phyloP scores from a whole-genome alignment of 495 filamentous ascomycete genomes.

The Letharia lupina region DNA sequence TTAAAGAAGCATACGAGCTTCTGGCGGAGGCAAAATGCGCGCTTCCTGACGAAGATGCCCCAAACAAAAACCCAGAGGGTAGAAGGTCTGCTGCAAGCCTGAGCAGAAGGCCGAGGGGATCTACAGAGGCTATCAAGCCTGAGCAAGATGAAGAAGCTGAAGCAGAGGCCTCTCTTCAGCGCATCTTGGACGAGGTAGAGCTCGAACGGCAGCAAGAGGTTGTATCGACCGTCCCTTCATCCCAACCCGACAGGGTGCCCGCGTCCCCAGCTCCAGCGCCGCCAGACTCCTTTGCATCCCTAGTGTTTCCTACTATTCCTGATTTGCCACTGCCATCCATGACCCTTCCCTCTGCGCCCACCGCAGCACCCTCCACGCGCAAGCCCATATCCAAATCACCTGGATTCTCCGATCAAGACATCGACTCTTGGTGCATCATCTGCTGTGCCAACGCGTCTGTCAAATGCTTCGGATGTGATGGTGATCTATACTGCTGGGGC shows the following conservation, averaged over 20 bases:
- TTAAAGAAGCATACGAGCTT: slow-evolving; percentile 26
- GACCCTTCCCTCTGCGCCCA: slow-evolving; percentile 19
- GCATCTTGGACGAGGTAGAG: slow-evolving; percentile 23
- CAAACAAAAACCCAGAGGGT: not conserved
- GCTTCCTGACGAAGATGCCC: slow-evolving; percentile 1
- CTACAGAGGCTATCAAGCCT: not conserved
- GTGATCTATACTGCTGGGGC: slow-evolving; percentile 54
- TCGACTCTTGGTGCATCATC: slow-evolving; percentile 61
- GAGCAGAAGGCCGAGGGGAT: not conserved
- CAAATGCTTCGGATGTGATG: slow-evolving; percentile 54
- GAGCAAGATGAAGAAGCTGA: slow-evolving; percentile 23
- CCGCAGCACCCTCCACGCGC: slow-evolving; percentile 12
- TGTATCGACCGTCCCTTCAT: not conserved
- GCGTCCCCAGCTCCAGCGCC: slow-evolving; percentile 2
- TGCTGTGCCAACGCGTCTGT: slow-evolving; percentile 60
- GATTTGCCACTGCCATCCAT: slow-evolving; percentile 4
- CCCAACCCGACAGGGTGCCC: not conserved
- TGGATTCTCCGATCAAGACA: slow-evolving; percentile 22
- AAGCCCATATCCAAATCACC: not conserved
- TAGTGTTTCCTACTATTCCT: slow-evolving; percentile 17
- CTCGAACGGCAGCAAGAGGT: slow-evolving; percentile 8
- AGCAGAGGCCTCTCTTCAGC: slow-evolving; percentile 21
- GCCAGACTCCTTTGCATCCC: slow-evolving; percentile 19
- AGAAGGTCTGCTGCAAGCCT: not conserved
- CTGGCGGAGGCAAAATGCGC: slow-evolving; percentile 27